These are phyloP conservation scores for Colletotrichum euphorbiae DNA, from an alignment of 2,329 filamentous ascomycete genomes.

Conservation along the genomic window DNA sequence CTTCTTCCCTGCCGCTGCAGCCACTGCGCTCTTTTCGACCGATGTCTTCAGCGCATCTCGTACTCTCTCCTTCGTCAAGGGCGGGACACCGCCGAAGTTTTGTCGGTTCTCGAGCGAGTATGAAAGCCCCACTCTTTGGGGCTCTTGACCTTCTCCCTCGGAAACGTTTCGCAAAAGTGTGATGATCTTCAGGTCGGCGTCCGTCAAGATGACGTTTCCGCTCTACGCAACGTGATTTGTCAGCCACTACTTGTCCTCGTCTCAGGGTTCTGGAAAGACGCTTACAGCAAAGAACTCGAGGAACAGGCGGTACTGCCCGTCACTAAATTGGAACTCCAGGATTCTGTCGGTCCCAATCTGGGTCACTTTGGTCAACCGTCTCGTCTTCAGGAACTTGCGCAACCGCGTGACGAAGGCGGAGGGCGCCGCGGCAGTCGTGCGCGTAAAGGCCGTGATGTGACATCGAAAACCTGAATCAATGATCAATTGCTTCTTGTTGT, in stretches of 20 bases:
- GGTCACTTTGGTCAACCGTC: conserved; percentile 81
- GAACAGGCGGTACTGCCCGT: conserved; percentile 88
- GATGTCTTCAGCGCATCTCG: conserved; percentile 75
- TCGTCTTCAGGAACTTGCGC: conserved; percentile 88
- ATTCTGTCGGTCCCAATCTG: conserved; percentile 96
- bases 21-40: conserved; percentile 67
- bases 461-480: conserved; percentile 97
- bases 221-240: conserved; percentile 55
- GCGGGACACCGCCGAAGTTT: conserved; percentile 82
- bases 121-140: conserved; percentile 78
- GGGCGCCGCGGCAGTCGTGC: conserved; percentile 85
- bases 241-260: not conserved
- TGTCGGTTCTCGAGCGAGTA: conserved; percentile 87
- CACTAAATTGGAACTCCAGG: conserved; percentile 91
- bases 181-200: conserved; percentile 84
- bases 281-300: conserved; percentile 89
- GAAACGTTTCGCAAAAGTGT: conserved; percentile 83
- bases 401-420: conserved; percentile 87
- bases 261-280: not conserved
- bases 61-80: conserved; percentile 79
- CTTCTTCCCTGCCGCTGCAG: conserved; percentile 68
- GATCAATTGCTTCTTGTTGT: conserved; percentile 88
- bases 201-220: conserved; percentile 94
- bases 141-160: conserved; percentile 86
- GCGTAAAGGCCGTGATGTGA: conserved; percentile 90